phyloP scores from a whole-genome alignment of 768 basidiomycete species.

The Hygrocybe coccinea region DNA sequence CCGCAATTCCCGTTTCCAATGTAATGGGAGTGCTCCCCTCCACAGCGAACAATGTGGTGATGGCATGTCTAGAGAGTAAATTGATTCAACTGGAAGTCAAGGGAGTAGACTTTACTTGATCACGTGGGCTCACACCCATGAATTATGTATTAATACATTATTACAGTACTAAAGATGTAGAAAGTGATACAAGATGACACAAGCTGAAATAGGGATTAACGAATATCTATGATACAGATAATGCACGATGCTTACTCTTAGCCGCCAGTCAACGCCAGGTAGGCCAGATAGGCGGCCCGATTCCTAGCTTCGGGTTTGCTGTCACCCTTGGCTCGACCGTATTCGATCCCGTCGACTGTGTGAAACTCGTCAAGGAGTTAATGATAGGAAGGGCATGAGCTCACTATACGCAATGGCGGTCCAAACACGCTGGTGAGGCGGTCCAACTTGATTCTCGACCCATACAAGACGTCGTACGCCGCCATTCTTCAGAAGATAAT shows the following conservation, averaged over 20 bases:
- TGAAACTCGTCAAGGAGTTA: not conserved
- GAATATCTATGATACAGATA: not conserved
- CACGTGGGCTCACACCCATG: too few relatives aligned
- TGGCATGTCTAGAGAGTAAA: too few relatives aligned
- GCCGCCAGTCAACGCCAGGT: not conserved
- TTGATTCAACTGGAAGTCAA: too few relatives aligned
- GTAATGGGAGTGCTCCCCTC: not conserved
- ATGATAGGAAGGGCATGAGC: conserved; percentile 1
- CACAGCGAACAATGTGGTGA: not conserved
- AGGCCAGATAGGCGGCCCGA: not conserved
- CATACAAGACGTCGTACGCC: not conserved
- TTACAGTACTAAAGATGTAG: too few relatives aligned
- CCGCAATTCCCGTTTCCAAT: not conserved
- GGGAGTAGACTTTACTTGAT: too few relatives aligned
- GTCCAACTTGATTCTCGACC: conserved; percentile 15
- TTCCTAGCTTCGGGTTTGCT: conserved; percentile 2
- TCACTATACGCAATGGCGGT: conserved; percentile 25
- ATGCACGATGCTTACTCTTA: not conserved
- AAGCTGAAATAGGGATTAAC: not conserved
- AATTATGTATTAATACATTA: too few relatives aligned
- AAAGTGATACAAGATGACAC: too few relatives aligned
- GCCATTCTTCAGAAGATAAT: not conserved
- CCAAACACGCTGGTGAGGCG: conserved; percentile 24
- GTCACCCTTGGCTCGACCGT: conserved; percentile 11
- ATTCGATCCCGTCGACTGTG: conserved; percentile 12